A percentile compares a stretch with the other conserved stretches of the same genome.
Conservation (phyloP, 169 alveolate species). For the Cryptosporidium andersoni region DNA sequence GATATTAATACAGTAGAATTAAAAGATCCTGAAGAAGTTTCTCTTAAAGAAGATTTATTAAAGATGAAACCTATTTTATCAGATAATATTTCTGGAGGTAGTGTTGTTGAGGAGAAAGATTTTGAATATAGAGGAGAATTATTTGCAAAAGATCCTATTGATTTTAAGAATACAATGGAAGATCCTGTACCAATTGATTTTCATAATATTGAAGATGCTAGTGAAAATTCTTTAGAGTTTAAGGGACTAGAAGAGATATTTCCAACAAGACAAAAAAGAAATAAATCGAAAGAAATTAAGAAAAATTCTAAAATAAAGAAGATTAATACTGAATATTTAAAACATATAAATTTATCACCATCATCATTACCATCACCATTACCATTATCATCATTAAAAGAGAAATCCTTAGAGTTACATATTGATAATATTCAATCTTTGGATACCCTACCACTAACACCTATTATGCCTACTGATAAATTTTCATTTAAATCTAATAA, state of each 20-base stretch:
- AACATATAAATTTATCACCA: no score
- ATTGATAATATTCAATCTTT: no score
- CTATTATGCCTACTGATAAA: no score
- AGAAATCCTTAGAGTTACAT: no score
- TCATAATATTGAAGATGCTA: slow-evolving; percentile 8
- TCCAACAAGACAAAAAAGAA: background rate
- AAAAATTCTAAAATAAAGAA: background rate
- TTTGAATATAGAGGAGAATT: slow-evolving; percentile 38
- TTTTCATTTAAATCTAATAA: no score
- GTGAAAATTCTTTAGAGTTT: background rate
- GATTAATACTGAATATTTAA: background rate
- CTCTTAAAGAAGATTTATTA: slow-evolving; percentile 19
- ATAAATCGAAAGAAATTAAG: background rate
- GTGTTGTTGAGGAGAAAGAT: background rate
- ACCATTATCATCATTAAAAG: no score
- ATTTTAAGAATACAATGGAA: background rate
- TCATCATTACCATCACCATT: no score
- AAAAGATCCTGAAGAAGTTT: slow-evolving; percentile 38
- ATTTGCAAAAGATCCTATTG: background rate
- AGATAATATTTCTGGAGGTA: slow-evolving; percentile 43
- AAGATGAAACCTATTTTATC: slow-evolving; percentile 11
- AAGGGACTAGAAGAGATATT: no score
- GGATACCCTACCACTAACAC: no score
- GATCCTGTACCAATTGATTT: slow-evolving; percentile 9
- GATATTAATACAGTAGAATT: background rate